Evolutionary conservation across 768 basidiomycete genomes (phyloP).

Genomic region (Termitomyces sp.): DNA sequence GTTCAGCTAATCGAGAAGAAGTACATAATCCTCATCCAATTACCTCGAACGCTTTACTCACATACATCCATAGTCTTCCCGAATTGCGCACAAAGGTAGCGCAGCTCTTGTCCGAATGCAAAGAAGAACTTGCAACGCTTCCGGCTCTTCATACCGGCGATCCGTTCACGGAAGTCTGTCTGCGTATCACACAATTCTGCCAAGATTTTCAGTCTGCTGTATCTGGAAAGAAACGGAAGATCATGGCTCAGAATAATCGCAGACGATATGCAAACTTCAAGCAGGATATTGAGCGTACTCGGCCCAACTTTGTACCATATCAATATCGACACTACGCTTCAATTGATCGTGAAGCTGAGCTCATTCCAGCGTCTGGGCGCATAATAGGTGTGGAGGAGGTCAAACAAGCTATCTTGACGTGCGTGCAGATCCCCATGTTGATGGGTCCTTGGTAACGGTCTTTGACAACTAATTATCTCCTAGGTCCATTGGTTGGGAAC

Average conservation of each 20-base stretch:
- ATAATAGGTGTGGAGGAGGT: conserved; percentile 17
- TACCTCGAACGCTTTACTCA: background rate
- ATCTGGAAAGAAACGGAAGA: conserved; percentile 27
- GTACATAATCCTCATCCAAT: conserved; percentile 28
- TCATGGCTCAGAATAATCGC: conserved; percentile 29
- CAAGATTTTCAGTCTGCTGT: conserved; percentile 26
- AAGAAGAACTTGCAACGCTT: conserved; percentile 28
- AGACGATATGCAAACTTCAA: conserved; percentile 27
- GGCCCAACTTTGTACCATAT: conserved; percentile 34
- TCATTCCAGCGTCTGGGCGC: background rate
- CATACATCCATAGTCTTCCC: conserved; percentile 38
- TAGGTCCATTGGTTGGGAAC: conserved; percentile 33
- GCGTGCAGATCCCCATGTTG: background rate
- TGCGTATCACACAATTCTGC: conserved; percentile 40
- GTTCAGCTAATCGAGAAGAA: conserved; percentile 44
- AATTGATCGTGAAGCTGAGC: background rate
- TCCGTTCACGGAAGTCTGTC: conserved; percentile 40
- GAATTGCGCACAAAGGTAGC: conserved; percentile 33
- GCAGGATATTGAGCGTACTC: conserved; percentile 27
- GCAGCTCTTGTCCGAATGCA: conserved; percentile 29
- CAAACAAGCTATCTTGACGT: conserved; percentile 24
- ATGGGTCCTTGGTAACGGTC: background rate
- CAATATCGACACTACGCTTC: background rate
- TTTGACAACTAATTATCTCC: background rate
- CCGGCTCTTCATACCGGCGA: conserved; percentile 33